Percentiles rank a stretch among this genome's conserved stretches.
Conservation (phyloP, 2,329 filamentous ascomycete genomes). For the Aspergillus quadricinctus region DNA sequence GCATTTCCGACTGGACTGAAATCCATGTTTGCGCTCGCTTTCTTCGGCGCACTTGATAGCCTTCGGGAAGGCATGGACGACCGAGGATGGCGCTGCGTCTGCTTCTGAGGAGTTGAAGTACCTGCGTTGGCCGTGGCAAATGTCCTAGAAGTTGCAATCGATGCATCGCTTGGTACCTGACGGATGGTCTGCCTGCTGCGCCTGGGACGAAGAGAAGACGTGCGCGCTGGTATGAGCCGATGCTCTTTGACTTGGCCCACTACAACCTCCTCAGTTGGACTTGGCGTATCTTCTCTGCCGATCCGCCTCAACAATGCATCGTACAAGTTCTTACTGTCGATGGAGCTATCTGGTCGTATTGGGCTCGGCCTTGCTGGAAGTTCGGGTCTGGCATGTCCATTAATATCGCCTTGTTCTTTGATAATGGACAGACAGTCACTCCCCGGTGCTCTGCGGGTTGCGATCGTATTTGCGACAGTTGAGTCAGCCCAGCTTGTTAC, state of each 20-base stretch:
- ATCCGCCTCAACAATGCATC: conserved; percentile 42
- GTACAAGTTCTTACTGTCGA: conserved; percentile 40
- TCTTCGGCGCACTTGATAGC: not conserved
- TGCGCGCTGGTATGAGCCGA: conserved; percentile 25
- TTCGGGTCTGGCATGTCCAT: conserved; percentile 4
- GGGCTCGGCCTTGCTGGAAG: not conserved
- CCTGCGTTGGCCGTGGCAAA: conserved; percentile 26
- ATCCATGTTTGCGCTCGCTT: not conserved
- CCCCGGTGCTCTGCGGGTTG: conserved; percentile 28
- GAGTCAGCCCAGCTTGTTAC: conserved; percentile 49
- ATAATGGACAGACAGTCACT: conserved; percentile 41
- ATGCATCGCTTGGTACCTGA: conserved; percentile 28
- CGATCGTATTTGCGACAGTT: conserved; percentile 39
- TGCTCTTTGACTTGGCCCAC: conserved; percentile 29
- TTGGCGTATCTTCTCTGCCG: conserved; percentile 16
- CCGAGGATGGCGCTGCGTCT: conserved; percentile 2
- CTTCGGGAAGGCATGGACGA: not conserved
- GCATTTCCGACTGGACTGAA: not conserved
- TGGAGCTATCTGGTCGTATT: conserved; percentile 15
- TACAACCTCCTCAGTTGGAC: conserved; percentile 20
- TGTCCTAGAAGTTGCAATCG: conserved; percentile 26
- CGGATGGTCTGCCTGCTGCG: conserved; percentile 27
- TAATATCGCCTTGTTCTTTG: conserved; percentile 35
- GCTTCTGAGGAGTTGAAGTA: conserved; percentile 19
- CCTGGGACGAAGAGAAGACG: conserved; percentile 22